Base-by-base conservation (phyloP, 345 rosid genomes). In the Luvunga scandens region DNA sequence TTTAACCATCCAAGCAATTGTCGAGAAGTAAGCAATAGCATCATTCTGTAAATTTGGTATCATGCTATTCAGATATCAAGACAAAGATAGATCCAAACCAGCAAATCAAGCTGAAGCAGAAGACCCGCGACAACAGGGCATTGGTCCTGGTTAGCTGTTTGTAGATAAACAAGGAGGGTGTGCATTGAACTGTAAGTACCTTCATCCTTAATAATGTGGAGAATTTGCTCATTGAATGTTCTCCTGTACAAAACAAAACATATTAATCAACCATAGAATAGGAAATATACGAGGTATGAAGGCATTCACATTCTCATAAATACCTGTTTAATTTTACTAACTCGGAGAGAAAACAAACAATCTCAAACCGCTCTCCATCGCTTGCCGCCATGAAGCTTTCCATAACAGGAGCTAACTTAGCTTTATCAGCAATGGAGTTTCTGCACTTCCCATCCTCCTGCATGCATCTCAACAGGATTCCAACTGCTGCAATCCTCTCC, bases 91-190 rank as follows among this genome's bases (percentile, higher is more conserved):
- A 80, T 76, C 19, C 83, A 75, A 64, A 91, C 93, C 91, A 90
- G 86, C 74, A 91, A 88, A 86, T 91, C 95, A 62, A 91, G 91
- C 78, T 91, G 95, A 73, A 91, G 91, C 6, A 90, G 82, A 67
- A 91, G 91, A 73, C 91, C 87, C 0, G 95, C 90, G 10, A 86
- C 83, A 30, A 85, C 75, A 13, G 93, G 91, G 82, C 87, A 63
- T 42, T 91, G 91, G 30, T 87, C 88, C 60, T 55, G 81, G 6
- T 53, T 84, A 38, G 91, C 91, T 25, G 81, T 86, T 73, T 87
- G 91, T 67, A 91, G 82, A 83, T 83, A 90, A 65, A 72, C 83
- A 33, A 91, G 86, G 74, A 91, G 86, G 72, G 81, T 75, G 76
- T 91, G 95, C 93, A 87, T 88, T 70, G 90, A 87, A 77, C 95